A percentile compares a stretch with the other conserved stretches of the same genome.
Conservation (phyloP, 805 yeast genomes). For the Candida sphagnicola region DNA sequence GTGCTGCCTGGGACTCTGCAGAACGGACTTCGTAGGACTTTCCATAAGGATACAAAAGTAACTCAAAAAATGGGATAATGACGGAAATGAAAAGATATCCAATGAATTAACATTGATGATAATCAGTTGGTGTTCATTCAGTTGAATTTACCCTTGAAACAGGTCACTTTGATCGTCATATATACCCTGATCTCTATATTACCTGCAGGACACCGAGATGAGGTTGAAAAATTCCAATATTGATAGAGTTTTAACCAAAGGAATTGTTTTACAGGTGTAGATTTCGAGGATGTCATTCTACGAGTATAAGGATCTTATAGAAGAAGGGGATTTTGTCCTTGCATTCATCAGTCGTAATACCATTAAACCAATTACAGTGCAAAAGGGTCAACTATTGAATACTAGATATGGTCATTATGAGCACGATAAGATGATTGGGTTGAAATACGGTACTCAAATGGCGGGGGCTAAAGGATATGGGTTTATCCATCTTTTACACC, state of each 20-base stretch:
- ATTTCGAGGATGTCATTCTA: slow-evolving; percentile 46
- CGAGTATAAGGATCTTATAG: slow-evolving; percentile 60
- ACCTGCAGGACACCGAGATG: background rate
- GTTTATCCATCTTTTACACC: slow-evolving; percentile 82
- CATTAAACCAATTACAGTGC: slow-evolving; percentile 68
- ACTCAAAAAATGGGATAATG: no score
- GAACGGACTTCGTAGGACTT: no score
- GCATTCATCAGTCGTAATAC: slow-evolving; percentile 81
- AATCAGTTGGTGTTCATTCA: no score
- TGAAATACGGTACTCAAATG: slow-evolving; percentile 80
- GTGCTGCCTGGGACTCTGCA: no score
- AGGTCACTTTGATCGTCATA: no score
- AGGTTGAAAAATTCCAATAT: background rate
- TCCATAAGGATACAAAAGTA: no score
- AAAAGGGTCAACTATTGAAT: slow-evolving; percentile 58
- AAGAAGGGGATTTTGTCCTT: slow-evolving; percentile 82
- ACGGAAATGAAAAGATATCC: no score
- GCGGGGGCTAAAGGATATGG: slow-evolving; percentile 73
- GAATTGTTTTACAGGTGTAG: no score
- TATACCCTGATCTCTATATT: background rate
- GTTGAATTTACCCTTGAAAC: no score
- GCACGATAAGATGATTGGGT: slow-evolving; percentile 80
- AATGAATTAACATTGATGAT: no score
- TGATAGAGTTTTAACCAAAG: no score
- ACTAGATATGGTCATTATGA: slow-evolving; percentile 89